Evolutionary conservation across 1,284 basidiomycete genomes (phyloP).

Genomic region (Puccinia triticina): DNA sequence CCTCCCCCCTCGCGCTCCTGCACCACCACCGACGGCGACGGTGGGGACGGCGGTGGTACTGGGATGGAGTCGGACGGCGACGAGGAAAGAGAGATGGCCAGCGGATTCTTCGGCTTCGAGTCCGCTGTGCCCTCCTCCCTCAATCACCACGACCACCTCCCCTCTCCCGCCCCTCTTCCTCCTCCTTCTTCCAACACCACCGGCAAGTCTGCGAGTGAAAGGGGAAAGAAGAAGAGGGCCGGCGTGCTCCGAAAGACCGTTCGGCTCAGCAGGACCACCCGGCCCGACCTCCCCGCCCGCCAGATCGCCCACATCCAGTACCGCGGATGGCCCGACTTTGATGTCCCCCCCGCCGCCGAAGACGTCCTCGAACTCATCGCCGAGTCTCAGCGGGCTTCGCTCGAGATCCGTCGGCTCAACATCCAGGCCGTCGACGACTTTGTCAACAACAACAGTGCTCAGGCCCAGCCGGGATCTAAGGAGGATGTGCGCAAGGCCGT

Average conservation of each 20-base stretch:
- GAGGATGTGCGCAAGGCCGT: constrained; percentile 63
- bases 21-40: too few relatives aligned
- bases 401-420: constrained; percentile 64
- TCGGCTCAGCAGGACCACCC: constrained; percentile 51
- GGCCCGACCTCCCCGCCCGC: constrained; percentile 40
- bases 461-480: constrained; percentile 60
- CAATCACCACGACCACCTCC: background rate
- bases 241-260: constrained; percentile 55
- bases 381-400: constrained; percentile 66
- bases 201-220: too few relatives aligned
- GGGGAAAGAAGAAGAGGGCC: too few relatives aligned
- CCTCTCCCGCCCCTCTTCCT: background rate
- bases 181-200: too few relatives aligned
- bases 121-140: constrained; percentile 44
- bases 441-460: too few relatives aligned
- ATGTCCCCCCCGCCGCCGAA: constrained; percentile 79
- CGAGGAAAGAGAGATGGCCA: constrained; percentile 54
- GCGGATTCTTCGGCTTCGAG: constrained; percentile 58
- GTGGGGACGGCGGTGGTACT: background rate
- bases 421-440: constrained; percentile 40
- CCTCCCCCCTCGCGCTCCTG: constrained; percentile 52
- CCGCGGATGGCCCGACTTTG: constrained; percentile 89
- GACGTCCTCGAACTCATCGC: constrained; percentile 73
- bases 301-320: constrained; percentile 78
- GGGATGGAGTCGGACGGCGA: constrained; percentile 55